These are phyloP conservation scores for Dillenia turbinata DNA, from an alignment of 164 flowering plant genomes.

Conservation along the genomic window DNA sequence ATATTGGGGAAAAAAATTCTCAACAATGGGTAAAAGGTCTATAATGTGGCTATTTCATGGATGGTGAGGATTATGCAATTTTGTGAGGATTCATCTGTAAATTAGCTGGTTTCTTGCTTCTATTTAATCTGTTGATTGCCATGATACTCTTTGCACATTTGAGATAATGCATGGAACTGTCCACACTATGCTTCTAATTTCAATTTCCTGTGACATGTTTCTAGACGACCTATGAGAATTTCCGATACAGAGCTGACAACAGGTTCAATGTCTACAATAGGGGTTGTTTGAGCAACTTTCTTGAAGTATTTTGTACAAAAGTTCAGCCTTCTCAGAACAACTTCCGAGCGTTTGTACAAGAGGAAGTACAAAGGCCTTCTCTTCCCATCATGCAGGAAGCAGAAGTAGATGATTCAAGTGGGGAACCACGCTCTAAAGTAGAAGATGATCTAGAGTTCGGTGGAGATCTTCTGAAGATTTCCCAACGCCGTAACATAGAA, in stretches of 20 bases:
- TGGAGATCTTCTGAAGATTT: slow-evolving; percentile 74
- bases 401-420: slow-evolving; percentile 34
- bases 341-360: slow-evolving; percentile 68
- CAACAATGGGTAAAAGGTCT: no score
- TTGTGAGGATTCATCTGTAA: no score
- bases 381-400: slow-evolving; percentile 26
- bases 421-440: slow-evolving; percentile 68
- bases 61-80: no score
- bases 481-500: slow-evolving; percentile 67
- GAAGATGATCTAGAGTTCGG: slow-evolving; percentile 87
- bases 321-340: slow-evolving; percentile 69
- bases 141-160: no score
- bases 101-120: no score
- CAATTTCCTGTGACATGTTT: slow-evolving; percentile 9
- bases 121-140: no score
- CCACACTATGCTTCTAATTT: background rate
- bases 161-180: no score
- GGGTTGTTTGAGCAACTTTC: slow-evolving; percentile 68
- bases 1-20: no score
- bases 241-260: slow-evolving; percentile 75
- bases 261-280: slow-evolving; percentile 58
- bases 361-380: slow-evolving; percentile 49
- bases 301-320: slow-evolving; percentile 73
- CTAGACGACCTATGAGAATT: slow-evolving; percentile 93
- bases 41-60: no score